Evolutionary conservation across 768 basidiomycete species (phyloP).

Genomic region (Porphyrellus cyaneotinctus): DNA sequence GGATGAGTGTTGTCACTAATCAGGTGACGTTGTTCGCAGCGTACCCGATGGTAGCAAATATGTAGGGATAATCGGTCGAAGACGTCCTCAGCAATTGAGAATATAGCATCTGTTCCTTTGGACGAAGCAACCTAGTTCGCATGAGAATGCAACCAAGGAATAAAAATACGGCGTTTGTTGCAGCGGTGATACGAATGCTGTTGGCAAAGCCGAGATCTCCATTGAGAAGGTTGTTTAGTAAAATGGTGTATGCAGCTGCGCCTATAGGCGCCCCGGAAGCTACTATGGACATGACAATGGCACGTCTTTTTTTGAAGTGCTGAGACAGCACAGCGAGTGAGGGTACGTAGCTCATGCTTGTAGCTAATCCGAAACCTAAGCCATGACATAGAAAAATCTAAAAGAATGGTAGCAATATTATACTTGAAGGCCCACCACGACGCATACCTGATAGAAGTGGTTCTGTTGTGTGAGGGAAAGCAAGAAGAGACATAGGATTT

Average conservation of each 20-base stretch:
- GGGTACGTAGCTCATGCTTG: conserved; percentile 37
- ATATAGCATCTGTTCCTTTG: conserved; percentile 11
- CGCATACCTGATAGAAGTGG: conserved; percentile 34
- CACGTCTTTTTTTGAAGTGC: conserved; percentile 39
- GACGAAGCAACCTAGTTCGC: conserved; percentile 37
- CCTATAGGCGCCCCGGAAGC: conserved; percentile 34
- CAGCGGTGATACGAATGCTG: conserved; percentile 45
- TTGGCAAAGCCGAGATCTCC: conserved; percentile 34
- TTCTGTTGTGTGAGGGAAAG: conserved; percentile 37
- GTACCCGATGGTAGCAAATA: conserved; percentile 25
- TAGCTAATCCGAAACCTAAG: conserved; percentile 44
- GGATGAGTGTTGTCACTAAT: background rate
- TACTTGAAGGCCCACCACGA: conserved; percentile 6
- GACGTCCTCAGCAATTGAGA: conserved; percentile 17
- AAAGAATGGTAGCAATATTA: conserved; percentile 24
- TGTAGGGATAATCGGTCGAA: conserved; percentile 20
- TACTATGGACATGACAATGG: conserved; percentile 41
- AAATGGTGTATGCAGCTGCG: conserved; percentile 20
- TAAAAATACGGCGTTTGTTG: conserved; percentile 36
- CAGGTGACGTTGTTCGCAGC: background rate
- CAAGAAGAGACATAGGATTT: conserved; percentile 40
- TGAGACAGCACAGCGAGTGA: conserved; percentile 43
- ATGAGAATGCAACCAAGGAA: conserved; percentile 32
- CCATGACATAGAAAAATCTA: conserved; percentile 37
- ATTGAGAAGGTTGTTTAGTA: conserved; percentile 27